Conservation (phyloP, 305 asterid genomes). For the Fraxinus greggii region DNA sequence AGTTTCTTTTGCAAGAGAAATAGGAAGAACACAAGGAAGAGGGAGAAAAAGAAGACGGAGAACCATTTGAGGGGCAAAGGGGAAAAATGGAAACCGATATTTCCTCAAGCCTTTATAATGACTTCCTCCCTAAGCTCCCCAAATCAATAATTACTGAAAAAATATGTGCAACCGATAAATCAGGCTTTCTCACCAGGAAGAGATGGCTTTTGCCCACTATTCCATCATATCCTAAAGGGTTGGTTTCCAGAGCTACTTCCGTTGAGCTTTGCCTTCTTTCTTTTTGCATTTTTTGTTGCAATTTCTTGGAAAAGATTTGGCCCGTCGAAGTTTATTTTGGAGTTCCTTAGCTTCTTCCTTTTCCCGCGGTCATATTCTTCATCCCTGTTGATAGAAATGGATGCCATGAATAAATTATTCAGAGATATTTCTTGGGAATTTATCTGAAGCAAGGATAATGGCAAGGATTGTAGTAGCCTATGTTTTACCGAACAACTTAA, state of each 20-base stretch:
- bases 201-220: background rate
- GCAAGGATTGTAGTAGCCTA: background rate
- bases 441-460: background rate
- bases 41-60: background rate
- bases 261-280: constrained; percentile 46
- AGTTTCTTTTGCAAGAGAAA: background rate
- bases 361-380: constrained; percentile 92
- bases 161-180: background rate
- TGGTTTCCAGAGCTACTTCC: constrained; percentile 41
- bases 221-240: constrained; percentile 64
- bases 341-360: constrained; percentile 71
- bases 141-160: background rate
- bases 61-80: constrained; percentile 1
- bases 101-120: background rate
- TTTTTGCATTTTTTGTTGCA: constrained; percentile 43
- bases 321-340: constrained; percentile 48
- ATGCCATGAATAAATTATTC: background rate
- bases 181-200: background rate
- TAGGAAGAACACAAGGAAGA: background rate
- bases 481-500: background rate
- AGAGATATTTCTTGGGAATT: background rate
- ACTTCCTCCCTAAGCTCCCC: constrained; percentile 4
- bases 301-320: constrained; percentile 78
- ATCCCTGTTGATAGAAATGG: constrained; percentile 51
- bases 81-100: background rate